These are phyloP conservation scores for Aspergillus spinulosporus DNA, from an alignment of 2,329 filamentous ascomycete genomes.

Conservation along the genomic window DNA sequence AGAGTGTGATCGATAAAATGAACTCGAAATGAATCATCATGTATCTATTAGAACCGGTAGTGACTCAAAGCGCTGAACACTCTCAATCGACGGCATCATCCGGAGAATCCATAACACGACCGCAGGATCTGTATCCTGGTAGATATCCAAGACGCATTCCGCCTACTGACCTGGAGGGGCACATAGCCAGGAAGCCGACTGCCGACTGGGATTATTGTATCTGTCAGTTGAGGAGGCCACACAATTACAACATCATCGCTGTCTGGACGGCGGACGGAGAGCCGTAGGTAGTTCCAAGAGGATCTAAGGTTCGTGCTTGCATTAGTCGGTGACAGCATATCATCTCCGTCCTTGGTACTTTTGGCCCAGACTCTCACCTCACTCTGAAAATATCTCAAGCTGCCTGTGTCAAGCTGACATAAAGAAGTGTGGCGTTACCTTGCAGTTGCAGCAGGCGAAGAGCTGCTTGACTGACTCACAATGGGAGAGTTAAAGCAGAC, in stretches of 20 bases:
- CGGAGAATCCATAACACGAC: constrained; percentile 4
- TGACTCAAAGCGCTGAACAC: neutral
- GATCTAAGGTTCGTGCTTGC: constrained; percentile 5
- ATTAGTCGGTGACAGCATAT: constrained; percentile 5
- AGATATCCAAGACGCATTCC: constrained; percentile 2
- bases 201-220: neutral
- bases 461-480: neutral
- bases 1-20: neutral
- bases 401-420: neutral
- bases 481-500: neutral
- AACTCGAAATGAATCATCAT: neutral
- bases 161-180: neutral
- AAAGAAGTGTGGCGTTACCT: neutral
- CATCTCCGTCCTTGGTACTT: constrained; percentile 1
- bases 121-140: constrained; percentile 10
- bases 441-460: neutral
- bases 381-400: neutral
- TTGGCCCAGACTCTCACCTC: neutral
- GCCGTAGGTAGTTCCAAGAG: neutral
- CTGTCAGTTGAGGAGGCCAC: neutral
- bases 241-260: neutral
- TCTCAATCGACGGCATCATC: constrained; percentile 2
- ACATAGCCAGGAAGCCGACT: neutral
- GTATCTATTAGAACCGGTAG: neutral
- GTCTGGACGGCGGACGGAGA: neutral